Percentiles rank a stretch among this genome's conserved stretches.
These are phyloP conservation scores for Rhinocladiella mackenziei DNA, from an alignment of 2,329 filamentous ascomycete genomes.

Conservation along the genomic window DNA sequence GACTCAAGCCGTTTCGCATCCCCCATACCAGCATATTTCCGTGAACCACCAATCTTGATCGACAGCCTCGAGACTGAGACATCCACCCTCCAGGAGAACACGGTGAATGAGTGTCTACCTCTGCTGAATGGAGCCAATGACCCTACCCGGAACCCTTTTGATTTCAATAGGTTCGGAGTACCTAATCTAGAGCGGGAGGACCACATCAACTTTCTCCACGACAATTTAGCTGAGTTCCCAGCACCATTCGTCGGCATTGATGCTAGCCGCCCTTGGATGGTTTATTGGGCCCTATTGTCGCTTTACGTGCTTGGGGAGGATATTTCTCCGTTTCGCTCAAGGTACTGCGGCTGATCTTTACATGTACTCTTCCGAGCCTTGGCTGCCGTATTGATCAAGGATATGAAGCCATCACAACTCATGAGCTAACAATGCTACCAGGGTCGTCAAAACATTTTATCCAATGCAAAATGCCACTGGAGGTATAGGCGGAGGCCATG, in stretches of 20 bases:
- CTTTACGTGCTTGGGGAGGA: slow-evolving; percentile 75
- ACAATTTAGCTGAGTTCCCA: slow-evolving; percentile 59
- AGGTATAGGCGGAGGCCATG: slow-evolving; percentile 90
- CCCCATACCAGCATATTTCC: slow-evolving; percentile 40
- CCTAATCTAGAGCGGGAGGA: slow-evolving; percentile 65
- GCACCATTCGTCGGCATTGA: slow-evolving; percentile 69
- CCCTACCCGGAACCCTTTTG: slow-evolving; percentile 43
- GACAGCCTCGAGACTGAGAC: slow-evolving; percentile 66
- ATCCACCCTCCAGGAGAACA: slow-evolving; percentile 64
- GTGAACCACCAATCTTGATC: slow-evolving; percentile 55
- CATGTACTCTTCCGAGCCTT: neutral
- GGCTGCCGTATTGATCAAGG: too few species aligned
- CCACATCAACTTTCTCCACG: slow-evolving; percentile 49
- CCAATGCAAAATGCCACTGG: slow-evolving; percentile 78
- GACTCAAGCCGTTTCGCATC: slow-evolving; percentile 3
- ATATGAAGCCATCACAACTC: too few species aligned
- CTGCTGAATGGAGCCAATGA: slow-evolving; percentile 52
- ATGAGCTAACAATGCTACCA: slow-evolving; percentile 30
- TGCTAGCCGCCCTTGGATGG: slow-evolving; percentile 85
- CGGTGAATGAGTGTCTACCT: slow-evolving; percentile 64
- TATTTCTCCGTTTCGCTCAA: slow-evolving; percentile 59
- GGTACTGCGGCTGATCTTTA: slow-evolving; percentile 36
- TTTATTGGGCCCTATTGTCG: slow-evolving; percentile 85
- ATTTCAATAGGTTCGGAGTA: slow-evolving; percentile 67
- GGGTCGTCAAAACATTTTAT: slow-evolving; percentile 67